Evolutionary conservation across 108 stramenopile genomes (phyloP).

Genomic region (Cyclotella distinguenda): DNA sequence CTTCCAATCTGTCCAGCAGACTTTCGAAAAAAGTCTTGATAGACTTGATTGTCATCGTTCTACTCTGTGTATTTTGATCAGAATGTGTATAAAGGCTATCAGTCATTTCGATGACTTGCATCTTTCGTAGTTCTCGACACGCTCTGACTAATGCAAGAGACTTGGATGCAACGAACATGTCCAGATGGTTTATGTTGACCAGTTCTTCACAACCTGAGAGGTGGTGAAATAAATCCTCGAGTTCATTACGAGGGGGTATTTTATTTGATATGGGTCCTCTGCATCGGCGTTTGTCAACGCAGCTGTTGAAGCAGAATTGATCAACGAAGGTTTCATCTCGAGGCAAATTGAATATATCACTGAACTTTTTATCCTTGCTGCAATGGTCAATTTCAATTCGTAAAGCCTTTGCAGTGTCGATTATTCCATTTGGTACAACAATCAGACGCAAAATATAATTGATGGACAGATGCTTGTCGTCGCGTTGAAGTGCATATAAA

Average conservation of each 20-base stretch:
- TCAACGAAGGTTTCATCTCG: neutral
- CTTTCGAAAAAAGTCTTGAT: neutral
- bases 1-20: neutral
- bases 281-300: neutral
- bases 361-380: neutral
- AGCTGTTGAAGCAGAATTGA: neutral
- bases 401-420: neutral
- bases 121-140: neutral
- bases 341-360: neutral
- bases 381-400: neutral
- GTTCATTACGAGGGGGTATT: conserved; percentile 12
- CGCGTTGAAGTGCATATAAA: neutral
- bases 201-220: neutral
- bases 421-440: conserved; percentile 11
- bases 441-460: conserved; percentile 2
- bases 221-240: conserved; percentile 18
- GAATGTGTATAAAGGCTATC: neutral
- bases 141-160: neutral
- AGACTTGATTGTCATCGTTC: neutral
- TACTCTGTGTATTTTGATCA: neutral
- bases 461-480: too few species aligned
- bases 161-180: conserved; percentile 9
- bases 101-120: neutral
- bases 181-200: neutral
- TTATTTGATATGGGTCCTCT: neutral